Conservation (phyloP, 768 basidiomycete genomes). For the Cystobasidium onofrii region DNA sequence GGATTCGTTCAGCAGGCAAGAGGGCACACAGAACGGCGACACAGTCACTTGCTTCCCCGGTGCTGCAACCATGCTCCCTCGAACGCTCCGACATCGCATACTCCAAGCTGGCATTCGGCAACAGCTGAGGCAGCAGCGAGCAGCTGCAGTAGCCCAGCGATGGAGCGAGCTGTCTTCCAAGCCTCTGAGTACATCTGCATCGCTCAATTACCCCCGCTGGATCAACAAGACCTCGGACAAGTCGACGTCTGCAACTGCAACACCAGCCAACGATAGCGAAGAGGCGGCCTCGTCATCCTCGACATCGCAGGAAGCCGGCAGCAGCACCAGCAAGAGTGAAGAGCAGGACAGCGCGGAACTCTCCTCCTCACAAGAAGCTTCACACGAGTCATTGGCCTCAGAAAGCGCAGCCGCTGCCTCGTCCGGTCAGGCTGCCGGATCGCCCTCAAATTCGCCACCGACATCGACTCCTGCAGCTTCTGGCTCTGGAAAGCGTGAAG, state of each 20-base stretch:
- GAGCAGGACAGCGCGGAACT: not conserved
- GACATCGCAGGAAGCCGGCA: not conserved
- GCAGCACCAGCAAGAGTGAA: not conserved
- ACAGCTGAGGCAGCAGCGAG: not conserved
- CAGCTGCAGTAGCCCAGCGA: not conserved
- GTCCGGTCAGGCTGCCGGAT: not conserved
- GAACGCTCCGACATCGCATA: constrained; percentile 6
- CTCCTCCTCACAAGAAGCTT: not conserved
- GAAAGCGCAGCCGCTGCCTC: not conserved
- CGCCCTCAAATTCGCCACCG: constrained; percentile 7
- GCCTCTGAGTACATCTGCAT: not conserved
- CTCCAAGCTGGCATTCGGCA: constrained; percentile 7
- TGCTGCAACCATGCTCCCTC: constrained; percentile 1
- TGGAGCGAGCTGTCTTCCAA: not conserved
- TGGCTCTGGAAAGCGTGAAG: not conserved
- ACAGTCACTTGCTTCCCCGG: not conserved
- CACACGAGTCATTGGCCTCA: not conserved
- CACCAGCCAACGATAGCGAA: not conserved
- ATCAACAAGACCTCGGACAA: constrained; percentile 20
- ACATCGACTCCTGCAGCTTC: not conserved
- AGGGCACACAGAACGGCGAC: not conserved
- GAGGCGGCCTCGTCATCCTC: not conserved
- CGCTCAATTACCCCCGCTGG: constrained; percentile 16
- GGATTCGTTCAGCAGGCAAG: not conserved
- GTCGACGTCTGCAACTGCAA: not conserved